Evolutionary conservation across 1,284 basidiomycete species (phyloP).

Genomic region (Ceratobasidium sp.): DNA sequence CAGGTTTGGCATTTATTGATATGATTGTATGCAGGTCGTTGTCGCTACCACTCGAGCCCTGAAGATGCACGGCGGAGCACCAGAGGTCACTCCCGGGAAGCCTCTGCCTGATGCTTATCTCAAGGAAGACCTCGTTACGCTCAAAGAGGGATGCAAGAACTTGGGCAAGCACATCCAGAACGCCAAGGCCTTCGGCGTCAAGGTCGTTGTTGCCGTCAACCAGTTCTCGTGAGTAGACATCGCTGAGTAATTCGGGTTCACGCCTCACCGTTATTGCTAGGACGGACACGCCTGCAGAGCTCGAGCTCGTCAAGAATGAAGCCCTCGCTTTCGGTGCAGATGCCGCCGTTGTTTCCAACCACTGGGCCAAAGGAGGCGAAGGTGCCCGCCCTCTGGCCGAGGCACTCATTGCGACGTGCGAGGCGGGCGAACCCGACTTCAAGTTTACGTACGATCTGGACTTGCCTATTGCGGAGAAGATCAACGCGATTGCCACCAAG

Average conservation of each 20-base stretch:
- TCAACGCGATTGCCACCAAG: conserved; percentile 83
- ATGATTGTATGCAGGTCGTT: conserved; percentile 60
- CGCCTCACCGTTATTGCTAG: conserved; percentile 52
- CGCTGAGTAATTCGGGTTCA: neutral
- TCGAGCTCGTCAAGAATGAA: conserved; percentile 82
- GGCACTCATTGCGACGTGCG: conserved; percentile 84
- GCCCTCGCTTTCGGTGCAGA: conserved; percentile 90
- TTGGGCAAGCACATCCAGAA: conserved; percentile 94
- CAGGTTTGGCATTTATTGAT: neutral
- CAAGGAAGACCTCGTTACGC: conserved; percentile 89
- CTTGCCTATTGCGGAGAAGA: conserved; percentile 86
- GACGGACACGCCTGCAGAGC: conserved; percentile 89
- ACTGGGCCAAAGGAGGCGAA: conserved; percentile 93
- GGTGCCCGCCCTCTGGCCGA: conserved; percentile 88
- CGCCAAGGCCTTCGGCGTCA: conserved; percentile 93
- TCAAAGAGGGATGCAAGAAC: conserved; percentile 93
- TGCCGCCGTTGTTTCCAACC: conserved; percentile 93
- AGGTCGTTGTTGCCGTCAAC: conserved; percentile 96
- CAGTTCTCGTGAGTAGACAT: conserved; percentile 78
- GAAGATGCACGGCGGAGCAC: conserved; percentile 99
- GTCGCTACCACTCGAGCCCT: conserved; percentile 97
- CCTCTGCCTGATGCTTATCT: conserved; percentile 93
- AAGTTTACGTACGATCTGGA: conserved; percentile 90
- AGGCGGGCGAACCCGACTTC: conserved; percentile 77
- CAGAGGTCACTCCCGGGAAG: conserved; percentile 96